Conservation (phyloP, 1,284 basidiomycete genomes). For the Marasmius sp. region DNA sequence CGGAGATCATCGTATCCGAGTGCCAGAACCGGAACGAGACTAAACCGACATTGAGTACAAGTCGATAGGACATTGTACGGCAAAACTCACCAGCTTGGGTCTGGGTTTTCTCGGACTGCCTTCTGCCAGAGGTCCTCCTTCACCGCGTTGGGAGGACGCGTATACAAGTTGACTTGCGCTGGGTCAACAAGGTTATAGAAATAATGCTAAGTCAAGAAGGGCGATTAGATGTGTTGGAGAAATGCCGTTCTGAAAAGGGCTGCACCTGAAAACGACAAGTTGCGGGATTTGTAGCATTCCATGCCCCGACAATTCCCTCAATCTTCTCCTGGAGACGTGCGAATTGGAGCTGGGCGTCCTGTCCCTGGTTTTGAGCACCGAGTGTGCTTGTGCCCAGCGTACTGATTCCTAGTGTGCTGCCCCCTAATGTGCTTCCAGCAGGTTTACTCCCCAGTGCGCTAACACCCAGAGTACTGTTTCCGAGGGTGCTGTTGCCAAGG, state of each 20-base stretch:
- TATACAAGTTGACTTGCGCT: conserved; percentile 65
- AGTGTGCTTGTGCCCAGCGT: conserved; percentile 23
- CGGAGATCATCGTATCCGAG: conserved; percentile 83
- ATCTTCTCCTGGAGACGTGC: conserved; percentile 61
- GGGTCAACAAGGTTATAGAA: conserved; percentile 90
- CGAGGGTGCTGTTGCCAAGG: conserved; percentile 23
- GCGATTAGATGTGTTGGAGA: not conserved
- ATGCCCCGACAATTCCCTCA: conserved; percentile 66
- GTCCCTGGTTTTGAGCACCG: conserved; percentile 44
- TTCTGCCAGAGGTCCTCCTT: conserved; percentile 82
- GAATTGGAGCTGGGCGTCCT: conserved; percentile 64
- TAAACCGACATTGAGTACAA: conserved; percentile 28
- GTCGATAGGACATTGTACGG: not conserved
- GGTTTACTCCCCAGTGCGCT: conserved; percentile 19
- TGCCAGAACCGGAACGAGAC: conserved; percentile 82
- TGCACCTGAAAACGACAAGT: conserved; percentile 81
- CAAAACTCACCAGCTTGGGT: conserved; percentile 63
- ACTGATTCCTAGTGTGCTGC: not conserved
- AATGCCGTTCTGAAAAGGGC: conserved; percentile 2
- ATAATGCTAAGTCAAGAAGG: conserved; percentile 51
- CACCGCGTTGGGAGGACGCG: conserved; percentile 70
- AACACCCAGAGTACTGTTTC: conserved; percentile 25
- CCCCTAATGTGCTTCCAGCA: not conserved
- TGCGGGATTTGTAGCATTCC: conserved; percentile 68
- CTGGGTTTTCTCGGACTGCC: conserved; percentile 81